Evolutionary conservation across 1,284 basidiomycete species (phyloP).

Genomic region (Naganishia sp.): DNA sequence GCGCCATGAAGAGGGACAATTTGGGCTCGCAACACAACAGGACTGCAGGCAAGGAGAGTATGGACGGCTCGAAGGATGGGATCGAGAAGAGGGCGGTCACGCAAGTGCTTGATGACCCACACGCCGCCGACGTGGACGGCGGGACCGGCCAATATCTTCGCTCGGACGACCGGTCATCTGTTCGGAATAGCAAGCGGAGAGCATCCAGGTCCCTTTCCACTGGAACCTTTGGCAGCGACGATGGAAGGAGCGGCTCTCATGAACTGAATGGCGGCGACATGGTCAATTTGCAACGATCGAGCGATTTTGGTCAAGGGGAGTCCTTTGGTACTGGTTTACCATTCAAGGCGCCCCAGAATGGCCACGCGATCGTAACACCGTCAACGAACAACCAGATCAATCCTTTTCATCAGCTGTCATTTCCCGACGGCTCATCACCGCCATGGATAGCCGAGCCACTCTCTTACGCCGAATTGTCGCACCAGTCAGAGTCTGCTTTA

Average conservation of each 20-base stretch:
- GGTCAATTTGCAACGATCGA: not conserved
- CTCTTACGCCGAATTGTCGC: not conserved
- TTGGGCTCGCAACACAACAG: not conserved
- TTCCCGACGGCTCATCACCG: slow-evolving; percentile 38
- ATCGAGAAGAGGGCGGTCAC: not conserved
- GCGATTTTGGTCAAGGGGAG: not conserved
- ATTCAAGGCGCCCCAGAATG: slow-evolving; percentile 2
- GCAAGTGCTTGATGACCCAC: slow-evolving; percentile 13
- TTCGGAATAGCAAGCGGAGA: not conserved
- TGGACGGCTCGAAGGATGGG: not conserved
- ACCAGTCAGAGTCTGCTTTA: not conserved
- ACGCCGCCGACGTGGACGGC: slow-evolving; percentile 5
- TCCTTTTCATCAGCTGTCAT: slow-evolving; percentile 44
- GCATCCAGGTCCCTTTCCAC: not conserved
- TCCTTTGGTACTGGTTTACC: not conserved
- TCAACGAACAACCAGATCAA: slow-evolving; percentile 35
- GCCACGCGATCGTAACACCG: not conserved
- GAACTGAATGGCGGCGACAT: not conserved
- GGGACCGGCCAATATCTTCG: slow-evolving; percentile 6
- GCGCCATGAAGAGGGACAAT: slow-evolving; percentile 11
- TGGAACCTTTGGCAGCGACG: not conserved
- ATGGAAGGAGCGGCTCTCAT: not conserved
- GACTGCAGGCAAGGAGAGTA: not conserved
- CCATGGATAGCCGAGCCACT: slow-evolving; percentile 37
- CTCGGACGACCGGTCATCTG: not conserved